A percentile compares a stretch with the other conserved stretches of the same genome.
Evolutionary conservation across 192 early-diverging fungal genomes (phyloP).

Genomic region (Endogone sp.): DNA sequence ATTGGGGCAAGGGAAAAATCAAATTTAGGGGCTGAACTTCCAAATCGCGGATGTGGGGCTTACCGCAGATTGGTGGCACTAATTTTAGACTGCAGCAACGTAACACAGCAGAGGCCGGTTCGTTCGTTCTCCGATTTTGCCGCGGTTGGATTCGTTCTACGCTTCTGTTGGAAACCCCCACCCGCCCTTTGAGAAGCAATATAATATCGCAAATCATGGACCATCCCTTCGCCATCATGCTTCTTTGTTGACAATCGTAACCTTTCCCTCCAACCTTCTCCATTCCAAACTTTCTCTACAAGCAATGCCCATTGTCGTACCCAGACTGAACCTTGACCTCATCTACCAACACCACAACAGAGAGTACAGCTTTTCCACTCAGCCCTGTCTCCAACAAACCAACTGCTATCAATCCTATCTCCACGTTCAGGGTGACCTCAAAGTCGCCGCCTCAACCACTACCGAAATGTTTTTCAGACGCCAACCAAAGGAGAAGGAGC

Average conservation of each 20-base stretch:
- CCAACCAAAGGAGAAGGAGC: neutral
- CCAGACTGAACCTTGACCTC: neutral
- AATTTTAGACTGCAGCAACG: no score
- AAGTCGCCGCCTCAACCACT: neutral
- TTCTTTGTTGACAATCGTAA: neutral
- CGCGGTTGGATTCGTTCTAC: neutral
- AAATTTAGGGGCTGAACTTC: no score
- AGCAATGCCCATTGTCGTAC: neutral
- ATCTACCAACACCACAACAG: neutral
- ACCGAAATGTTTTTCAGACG: neutral
- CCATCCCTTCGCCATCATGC: no score
- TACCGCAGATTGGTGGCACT: no score
- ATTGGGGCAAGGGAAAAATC: no score
- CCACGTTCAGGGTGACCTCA: neutral
- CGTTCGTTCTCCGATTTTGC: no score
- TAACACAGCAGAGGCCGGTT: no score
- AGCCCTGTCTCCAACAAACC: neutral
- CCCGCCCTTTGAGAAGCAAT: neutral
- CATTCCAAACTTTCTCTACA: neutral
- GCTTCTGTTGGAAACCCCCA: neutral
- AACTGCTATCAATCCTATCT: neutral
- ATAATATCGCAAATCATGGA: neutral
- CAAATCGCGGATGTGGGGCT: no score
- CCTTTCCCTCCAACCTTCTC: no score
- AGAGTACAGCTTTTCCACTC: no score